These are phyloP conservation scores for Blakeslea trispora DNA, from an alignment of 371 early-diverging fungal species.

Conservation along the genomic window DNA sequence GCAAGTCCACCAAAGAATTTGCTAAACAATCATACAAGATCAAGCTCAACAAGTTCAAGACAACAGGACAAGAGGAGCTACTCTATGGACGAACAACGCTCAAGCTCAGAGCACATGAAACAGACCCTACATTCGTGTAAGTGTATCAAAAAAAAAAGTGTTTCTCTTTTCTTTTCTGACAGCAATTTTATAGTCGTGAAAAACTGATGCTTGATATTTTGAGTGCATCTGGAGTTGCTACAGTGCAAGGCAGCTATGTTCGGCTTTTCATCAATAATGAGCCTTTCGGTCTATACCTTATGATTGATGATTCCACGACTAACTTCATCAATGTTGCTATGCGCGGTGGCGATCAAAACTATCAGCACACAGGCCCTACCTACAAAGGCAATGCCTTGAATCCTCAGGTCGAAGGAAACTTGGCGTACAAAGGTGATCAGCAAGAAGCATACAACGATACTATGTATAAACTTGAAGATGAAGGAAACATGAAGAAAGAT, in stretches of 20 bases:
- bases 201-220: constrained; percentile 50
- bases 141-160: constrained; percentile 12
- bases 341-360: constrained; percentile 34
- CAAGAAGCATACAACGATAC: constrained; percentile 28
- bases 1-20: constrained; percentile 55
- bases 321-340: constrained; percentile 48
- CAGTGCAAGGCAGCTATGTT: constrained; percentile 50
- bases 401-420: constrained; percentile 31
- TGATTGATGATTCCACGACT: constrained; percentile 58
- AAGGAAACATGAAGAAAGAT: constrained; percentile 21
- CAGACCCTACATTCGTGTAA: constrained; percentile 53
- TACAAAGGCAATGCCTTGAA: constrained; percentile 43
- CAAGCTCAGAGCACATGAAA: constrained; percentile 56
- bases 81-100: constrained; percentile 49
- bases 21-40: constrained; percentile 56
- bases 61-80: constrained; percentile 18
- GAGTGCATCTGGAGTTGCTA: constrained; percentile 54
- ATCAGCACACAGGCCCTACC: constrained; percentile 33
- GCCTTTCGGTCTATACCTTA: constrained; percentile 49
- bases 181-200: constrained; percentile 39
- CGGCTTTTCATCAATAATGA: constrained; percentile 55
- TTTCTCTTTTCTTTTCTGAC: constrained; percentile 4
- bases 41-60: constrained; percentile 42
- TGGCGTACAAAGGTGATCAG: constrained; percentile 40
- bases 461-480: constrained; percentile 42